A percentile compares a stretch with the other conserved stretches of the same genome.
phyloP scores from a whole-genome alignment of 2,329 filamentous ascomycete genomes.

The Huntiella omanensis region DNA sequence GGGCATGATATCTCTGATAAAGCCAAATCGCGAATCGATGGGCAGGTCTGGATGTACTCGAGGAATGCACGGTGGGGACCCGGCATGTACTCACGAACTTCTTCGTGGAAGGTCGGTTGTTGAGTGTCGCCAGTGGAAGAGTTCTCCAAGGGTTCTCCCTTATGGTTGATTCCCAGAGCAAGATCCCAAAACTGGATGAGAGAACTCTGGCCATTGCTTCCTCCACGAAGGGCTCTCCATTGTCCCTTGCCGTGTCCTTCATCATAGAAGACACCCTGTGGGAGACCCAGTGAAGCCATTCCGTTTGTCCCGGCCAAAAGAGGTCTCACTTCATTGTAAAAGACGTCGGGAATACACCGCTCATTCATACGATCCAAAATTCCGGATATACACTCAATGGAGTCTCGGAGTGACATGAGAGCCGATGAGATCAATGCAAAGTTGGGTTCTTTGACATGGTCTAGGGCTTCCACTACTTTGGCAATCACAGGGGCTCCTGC shows the following conservation, averaged over 20 bases:
- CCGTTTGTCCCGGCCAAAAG: slow-evolving; percentile 95
- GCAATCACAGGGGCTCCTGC: slow-evolving; percentile 72
- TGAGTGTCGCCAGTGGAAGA: slow-evolving; percentile 16
- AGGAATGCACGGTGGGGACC: slow-evolving; percentile 80
- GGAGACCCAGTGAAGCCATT: slow-evolving; percentile 84
- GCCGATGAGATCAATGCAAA: slow-evolving; percentile 50
- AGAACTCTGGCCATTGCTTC: slow-evolving; percentile 93
- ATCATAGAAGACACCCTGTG: slow-evolving; percentile 74
- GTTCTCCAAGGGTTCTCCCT: slow-evolving; percentile 16
- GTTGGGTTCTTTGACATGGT: slow-evolving; percentile 55
- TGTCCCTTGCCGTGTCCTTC: slow-evolving; percentile 47
- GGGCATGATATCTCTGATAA: slow-evolving; percentile 27
- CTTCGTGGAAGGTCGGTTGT: slow-evolving; percentile 72
- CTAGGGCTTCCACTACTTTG: slow-evolving; percentile 72
- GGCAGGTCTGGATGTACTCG: slow-evolving; percentile 53
- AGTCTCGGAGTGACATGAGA: slow-evolving; percentile 64
- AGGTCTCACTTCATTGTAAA: slow-evolving; percentile 85
- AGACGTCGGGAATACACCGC: slow-evolving; percentile 80
- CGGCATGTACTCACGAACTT: slow-evolving; percentile 97
- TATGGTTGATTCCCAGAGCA: slow-evolving; percentile 62
- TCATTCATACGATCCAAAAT: slow-evolving; percentile 84
- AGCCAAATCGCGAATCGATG: slow-evolving; percentile 82
- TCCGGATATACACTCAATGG: slow-evolving; percentile 61
- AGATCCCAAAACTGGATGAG: slow-evolving; percentile 96
- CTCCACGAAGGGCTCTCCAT: slow-evolving; percentile 75